Base-by-base conservation (phyloP, 306 rosid genomes). In the Glycine latifolia region DNA sequence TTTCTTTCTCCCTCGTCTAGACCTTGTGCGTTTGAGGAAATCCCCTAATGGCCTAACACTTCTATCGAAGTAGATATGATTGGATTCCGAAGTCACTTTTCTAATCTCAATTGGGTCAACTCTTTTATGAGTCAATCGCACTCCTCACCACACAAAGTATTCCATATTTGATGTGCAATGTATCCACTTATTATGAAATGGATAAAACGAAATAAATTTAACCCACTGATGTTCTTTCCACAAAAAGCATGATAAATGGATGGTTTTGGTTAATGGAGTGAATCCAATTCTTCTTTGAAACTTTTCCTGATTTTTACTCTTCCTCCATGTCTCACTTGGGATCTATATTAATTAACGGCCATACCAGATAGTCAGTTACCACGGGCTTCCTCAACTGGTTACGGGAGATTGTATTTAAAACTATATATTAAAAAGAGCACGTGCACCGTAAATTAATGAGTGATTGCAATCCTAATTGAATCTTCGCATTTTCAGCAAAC, bases 111-210 rank as follows among this genome's bases (percentile, higher is more conserved):
- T 13, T 0, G 9, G 14, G 79, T 73, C 84, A 82, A 82, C 71
- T 31, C 62, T 75, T 8, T 58, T 43, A 7, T 39, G 44, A 71
- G 63, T 82, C 80, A 82, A 49, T n/a, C 3, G 0, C 79, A 63
- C 58, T 48, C 20, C 52, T 43, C 75, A 65, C 75, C 75, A 3
- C n/a, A 8, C 16, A 39, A 52, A 31, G 35, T 33, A 14, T 66
- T 35, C 83, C 71, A 31, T 44, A 8, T 62, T 11, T 61, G n/a
- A 59, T 71, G 72, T 73, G 78, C 83, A 73, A 55, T 78, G 87
- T 48, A 78, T 78, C 78, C 48, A 15, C 10, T 67, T 68, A 13
- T 67, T 59, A 10, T 53, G 3, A 10, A n/a, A 70, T 44, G n/a
- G 48, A 83, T 46, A 16, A 53, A 72, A 63, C 79, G 1, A 49